Percentiles rank a stretch among this genome's conserved stretches.
These are phyloP conservation scores for Fusarium solani-melongenae DNA, from an alignment of 2,329 filamentous ascomycete species.

Conservation along the genomic window DNA sequence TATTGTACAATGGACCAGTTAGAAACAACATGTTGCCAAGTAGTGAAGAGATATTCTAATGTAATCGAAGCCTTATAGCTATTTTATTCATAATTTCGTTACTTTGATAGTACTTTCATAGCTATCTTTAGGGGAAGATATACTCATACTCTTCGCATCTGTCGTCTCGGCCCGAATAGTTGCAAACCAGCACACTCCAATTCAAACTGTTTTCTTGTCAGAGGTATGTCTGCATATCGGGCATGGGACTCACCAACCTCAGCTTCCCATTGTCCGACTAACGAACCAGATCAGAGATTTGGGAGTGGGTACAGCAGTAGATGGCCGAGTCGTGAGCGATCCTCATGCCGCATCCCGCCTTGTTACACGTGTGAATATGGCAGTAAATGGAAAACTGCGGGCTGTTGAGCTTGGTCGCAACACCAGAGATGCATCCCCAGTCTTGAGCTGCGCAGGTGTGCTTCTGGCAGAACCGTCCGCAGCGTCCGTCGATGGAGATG, in stretches of 20 bases:
- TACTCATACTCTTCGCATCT: too few relatives aligned
- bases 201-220: not conserved
- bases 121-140: too few relatives aligned
- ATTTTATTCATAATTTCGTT: too few relatives aligned
- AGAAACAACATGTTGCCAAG: too few relatives aligned
- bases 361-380: conserved; percentile 11
- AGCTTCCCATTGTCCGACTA: not conserved
- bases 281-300: not conserved
- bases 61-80: too few relatives aligned
- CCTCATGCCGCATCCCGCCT: not conserved
- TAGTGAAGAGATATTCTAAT: too few relatives aligned
- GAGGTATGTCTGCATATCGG: not conserved
- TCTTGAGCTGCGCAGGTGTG: conserved; percentile 33
- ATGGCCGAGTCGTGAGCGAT: not conserved
- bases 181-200: too few relatives aligned
- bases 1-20: too few relatives aligned
- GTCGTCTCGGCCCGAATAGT: too few relatives aligned
- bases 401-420: not conserved
- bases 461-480: conserved; percentile 26
- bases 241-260: not conserved
- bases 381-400: conserved; percentile 8
- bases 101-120: too few relatives aligned
- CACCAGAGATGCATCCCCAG: conserved; percentile 24
- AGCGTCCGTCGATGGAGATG: not conserved
- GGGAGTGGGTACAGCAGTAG: not conserved